phyloP scores from a whole-genome alignment of 441 rosid species.

The Codiaeum variegatum region DNA sequence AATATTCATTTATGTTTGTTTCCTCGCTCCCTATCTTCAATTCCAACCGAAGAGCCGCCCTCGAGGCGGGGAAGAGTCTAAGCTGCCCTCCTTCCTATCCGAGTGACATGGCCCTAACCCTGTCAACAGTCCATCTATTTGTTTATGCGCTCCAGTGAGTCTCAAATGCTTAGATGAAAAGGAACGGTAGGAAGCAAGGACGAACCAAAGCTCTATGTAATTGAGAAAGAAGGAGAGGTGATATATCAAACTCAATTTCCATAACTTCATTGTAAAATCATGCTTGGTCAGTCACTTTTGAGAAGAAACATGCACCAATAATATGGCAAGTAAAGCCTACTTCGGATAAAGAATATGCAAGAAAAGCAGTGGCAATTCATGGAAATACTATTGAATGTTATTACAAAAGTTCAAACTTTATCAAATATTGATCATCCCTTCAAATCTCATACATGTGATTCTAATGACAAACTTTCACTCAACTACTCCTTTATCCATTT shows the following conservation, averaged over 20 bases:
- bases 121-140: too few species aligned
- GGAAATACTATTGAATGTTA: slow-evolving; percentile 12
- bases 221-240: too few species aligned
- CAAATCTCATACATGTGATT: slow-evolving; percentile 12
- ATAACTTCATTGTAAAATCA: background rate
- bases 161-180: too few species aligned
- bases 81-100: too few species aligned
- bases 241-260: background rate
- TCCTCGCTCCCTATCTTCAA: too few species aligned
- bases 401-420: slow-evolving; percentile 6
- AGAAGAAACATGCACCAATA: background rate
- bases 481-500: background rate
- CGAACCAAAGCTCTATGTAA: too few species aligned
- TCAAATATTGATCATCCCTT: slow-evolving; percentile 14
- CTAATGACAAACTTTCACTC: background rate
- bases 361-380: slow-evolving; percentile 13
- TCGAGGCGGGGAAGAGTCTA: too few species aligned
- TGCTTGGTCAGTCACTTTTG: background rate
- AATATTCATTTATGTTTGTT: too few species aligned
- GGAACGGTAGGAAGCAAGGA: too few species aligned
- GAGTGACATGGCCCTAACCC: too few species aligned
- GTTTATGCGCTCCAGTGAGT: too few species aligned
- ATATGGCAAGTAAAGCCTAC: background rate
- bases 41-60: too few species aligned
- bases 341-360: slow-evolving; percentile 2